phyloP scores from a whole-genome alignment of 495 filamentous ascomycete species.

The Tuber aestivum region DNA sequence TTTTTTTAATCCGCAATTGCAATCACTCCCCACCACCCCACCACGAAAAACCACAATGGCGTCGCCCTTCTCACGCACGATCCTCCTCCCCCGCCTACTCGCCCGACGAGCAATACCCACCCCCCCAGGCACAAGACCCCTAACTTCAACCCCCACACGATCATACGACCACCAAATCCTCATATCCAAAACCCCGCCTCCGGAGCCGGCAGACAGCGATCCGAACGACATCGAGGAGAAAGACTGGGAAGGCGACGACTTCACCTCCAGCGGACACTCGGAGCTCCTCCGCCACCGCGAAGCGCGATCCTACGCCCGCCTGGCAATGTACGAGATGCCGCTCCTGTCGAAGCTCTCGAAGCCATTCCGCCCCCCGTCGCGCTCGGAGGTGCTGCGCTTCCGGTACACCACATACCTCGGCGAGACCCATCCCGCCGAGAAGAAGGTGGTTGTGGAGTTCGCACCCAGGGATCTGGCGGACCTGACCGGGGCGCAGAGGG shows the following conservation, averaged over 20 bases:
- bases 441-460: constrained; percentile 91
- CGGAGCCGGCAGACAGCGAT: constrained; percentile 8
- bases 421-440: constrained; percentile 81
- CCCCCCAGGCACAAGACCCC: not conserved
- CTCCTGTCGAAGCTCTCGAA: constrained; percentile 74
- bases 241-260: constrained; percentile 61
- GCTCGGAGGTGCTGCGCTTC: constrained; percentile 70
- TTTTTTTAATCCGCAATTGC: not conserved
- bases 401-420: constrained; percentile 97
- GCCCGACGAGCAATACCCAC: not conserved
- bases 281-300: constrained; percentile 88
- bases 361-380: constrained; percentile 66
- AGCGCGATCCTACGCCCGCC: constrained; percentile 75
- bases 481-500: constrained; percentile 60
- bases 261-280: constrained; percentile 69
- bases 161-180: not conserved
- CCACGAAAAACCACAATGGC: not conserved
- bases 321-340: constrained; percentile 95
- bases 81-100: not conserved
- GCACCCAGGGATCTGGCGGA: constrained; percentile 58
- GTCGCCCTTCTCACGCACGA: not conserved
- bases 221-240: constrained; percentile 32
- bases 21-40: not conserved
- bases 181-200: not conserved
- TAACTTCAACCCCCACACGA: not conserved